phyloP scores from a whole-genome alignment of 495 filamentous ascomycete genomes.

The Usnea hakonensis region DNA sequence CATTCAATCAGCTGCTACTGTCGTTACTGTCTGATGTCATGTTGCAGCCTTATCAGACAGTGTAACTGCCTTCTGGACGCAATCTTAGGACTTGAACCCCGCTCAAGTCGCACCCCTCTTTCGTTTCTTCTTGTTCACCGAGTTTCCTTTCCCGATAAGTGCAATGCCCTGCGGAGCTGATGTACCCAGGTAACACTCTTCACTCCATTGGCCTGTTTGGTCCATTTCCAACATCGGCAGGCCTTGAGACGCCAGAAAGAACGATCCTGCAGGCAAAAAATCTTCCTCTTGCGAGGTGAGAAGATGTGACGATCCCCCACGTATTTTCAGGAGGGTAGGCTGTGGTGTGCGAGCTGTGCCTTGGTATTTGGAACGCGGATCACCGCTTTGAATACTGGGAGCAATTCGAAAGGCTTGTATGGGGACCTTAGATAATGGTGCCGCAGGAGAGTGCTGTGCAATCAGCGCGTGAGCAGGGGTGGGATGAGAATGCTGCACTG shows the following conservation, averaged over 20 bases:
- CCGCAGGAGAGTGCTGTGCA: not conserved
- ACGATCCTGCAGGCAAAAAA: not conserved
- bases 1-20: not conserved
- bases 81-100: not conserved
- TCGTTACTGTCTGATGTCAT: not conserved
- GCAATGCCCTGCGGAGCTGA: not conserved
- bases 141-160: not conserved
- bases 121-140: not conserved
- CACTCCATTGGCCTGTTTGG: not conserved
- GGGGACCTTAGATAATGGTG: not conserved
- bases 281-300: not conserved
- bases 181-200: not conserved
- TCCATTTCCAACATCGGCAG: no score
- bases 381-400: not conserved
- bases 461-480: not conserved
- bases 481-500: not conserved
- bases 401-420: not conserved
- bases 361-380: not conserved
- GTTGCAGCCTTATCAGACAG: not conserved
- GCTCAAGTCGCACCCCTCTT: not conserved
- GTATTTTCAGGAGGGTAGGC: not conserved
- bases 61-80: not conserved
- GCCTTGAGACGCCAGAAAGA: not conserved
- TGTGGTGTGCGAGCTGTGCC: not conserved
- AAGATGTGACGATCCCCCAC: not conserved